phyloP scores from a whole-genome alignment of 805 yeast species.

The Pichia scutulata region DNA sequence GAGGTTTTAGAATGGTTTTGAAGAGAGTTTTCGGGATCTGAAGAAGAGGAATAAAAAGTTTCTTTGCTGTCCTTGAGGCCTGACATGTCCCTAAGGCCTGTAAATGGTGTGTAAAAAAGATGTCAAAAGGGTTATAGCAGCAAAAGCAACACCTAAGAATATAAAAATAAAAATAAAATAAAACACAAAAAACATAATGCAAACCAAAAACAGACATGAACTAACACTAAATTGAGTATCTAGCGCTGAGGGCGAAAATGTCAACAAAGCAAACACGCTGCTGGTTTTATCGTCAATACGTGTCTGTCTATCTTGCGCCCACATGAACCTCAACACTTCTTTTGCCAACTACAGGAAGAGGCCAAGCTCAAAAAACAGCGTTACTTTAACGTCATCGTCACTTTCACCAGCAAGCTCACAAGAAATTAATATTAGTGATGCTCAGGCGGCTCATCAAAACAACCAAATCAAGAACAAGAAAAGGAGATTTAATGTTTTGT shows the following conservation, averaged over 20 bases:
- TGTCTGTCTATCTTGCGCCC: not conserved
- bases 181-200: not conserved
- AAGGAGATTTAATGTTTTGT: slow-evolving; percentile 36
- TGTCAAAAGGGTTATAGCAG: not conserved
- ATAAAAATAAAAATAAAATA: too few relatives aligned
- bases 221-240: not conserved
- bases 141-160: not conserved
- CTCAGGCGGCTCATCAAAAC: slow-evolving; percentile 1
- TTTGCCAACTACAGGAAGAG: slow-evolving; percentile 1
- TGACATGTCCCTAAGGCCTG: not conserved
- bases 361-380: not conserved
- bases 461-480: not conserved
- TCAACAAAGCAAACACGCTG: not conserved
- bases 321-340: slow-evolving; percentile 6
- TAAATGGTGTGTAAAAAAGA: not conserved
- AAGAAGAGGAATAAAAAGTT: not conserved
- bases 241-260: not conserved
- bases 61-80: not conserved
- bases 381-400: not conserved
- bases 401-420: not conserved
- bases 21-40: not conserved
- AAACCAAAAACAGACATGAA: not conserved
- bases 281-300: not conserved
- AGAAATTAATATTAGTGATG: not conserved
- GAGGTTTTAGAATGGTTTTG: not conserved